Conservation (phyloP, 805 yeast species). For the Saccharomycopsis sp. region DNA sequence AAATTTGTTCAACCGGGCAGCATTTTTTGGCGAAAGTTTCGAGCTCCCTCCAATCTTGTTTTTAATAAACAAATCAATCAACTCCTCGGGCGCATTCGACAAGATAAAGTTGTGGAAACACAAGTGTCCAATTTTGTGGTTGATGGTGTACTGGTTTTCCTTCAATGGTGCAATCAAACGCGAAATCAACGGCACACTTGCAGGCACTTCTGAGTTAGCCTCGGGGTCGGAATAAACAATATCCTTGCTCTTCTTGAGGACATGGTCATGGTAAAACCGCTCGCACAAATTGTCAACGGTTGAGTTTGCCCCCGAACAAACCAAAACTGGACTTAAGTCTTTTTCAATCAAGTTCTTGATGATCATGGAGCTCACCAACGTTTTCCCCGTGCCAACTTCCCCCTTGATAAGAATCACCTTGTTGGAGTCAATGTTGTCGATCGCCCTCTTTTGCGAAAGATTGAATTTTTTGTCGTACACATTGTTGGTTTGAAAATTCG, state of each 20-base stretch:
- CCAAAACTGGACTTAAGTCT: slow-evolving; percentile 17
- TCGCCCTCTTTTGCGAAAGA: slow-evolving; percentile 19
- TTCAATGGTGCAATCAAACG: slow-evolving; percentile 19
- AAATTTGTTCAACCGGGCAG: slow-evolving; percentile 15
- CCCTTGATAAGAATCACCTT: slow-evolving; percentile 19
- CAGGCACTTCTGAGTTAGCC: too few species aligned
- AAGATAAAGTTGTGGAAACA: slow-evolving; percentile 21
- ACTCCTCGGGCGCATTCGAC: slow-evolving; percentile 19
- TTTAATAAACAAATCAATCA: slow-evolving; percentile 18
- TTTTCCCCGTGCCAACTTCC: slow-evolving; percentile 20
- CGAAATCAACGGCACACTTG: too few species aligned
- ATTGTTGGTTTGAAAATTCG: slow-evolving; percentile 9
- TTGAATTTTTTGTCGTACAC: slow-evolving; percentile 14
- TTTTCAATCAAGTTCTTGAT: slow-evolving; percentile 19
- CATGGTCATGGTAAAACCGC: slow-evolving; percentile 9
- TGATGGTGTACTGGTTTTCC: slow-evolving; percentile 18
- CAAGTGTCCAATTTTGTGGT: slow-evolving; percentile 15
- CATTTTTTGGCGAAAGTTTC: slow-evolving; percentile 12
- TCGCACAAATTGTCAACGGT: slow-evolving; percentile 19
- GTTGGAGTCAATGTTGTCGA: slow-evolving; percentile 19
- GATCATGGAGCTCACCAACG: slow-evolving; percentile 16
- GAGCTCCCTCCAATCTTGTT: slow-evolving; percentile 8
- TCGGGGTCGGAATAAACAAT: too few species aligned
- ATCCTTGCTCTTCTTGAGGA: neutral
- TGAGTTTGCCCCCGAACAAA: slow-evolving; percentile 20